Conservation (phyloP, 2,329 filamentous ascomycete genomes). For the Boeremia exigua region DNA sequence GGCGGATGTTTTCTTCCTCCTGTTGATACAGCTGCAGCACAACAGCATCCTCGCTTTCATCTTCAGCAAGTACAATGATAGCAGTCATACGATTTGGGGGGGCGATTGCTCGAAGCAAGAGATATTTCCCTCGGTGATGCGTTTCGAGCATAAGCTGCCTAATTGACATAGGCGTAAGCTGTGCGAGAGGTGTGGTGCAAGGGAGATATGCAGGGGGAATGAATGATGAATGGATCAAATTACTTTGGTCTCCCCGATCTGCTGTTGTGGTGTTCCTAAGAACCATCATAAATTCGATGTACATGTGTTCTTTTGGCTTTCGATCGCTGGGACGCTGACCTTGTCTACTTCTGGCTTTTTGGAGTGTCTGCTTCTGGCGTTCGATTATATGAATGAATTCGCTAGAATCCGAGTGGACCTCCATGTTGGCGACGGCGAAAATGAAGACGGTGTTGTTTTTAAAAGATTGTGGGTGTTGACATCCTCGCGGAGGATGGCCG, state of each 20-base stretch:
- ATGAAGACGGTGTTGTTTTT: neutral
- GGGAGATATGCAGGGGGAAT: constrained; percentile 29
- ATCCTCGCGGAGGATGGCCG: neutral
- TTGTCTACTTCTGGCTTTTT: neutral
- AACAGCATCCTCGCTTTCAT: constrained; percentile 8
- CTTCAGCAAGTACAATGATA: constrained; percentile 16
- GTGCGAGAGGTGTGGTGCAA: constrained; percentile 17
- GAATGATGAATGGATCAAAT: constrained; percentile 17
- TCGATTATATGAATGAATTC: neutral
- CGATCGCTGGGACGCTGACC: neutral
- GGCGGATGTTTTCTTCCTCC: constrained; percentile 36
- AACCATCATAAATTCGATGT: neutral
- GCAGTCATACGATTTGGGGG: constrained; percentile 19
- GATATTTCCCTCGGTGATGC: constrained; percentile 49
- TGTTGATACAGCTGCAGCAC: constrained; percentile 34
- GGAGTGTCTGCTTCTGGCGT: neutral
- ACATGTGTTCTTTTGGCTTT: neutral
- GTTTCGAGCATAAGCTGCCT: constrained; percentile 46
- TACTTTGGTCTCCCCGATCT: neutral
- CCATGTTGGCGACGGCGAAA: neutral
- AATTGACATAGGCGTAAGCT: constrained; percentile 32
- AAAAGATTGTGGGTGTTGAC: neutral
- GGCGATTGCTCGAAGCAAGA: constrained; percentile 43
- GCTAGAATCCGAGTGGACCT: neutral
- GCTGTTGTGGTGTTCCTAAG: neutral